Evolutionary conservation across 805 yeast species (phyloP).

Genomic region (Cyberlindnera petersonii): DNA sequence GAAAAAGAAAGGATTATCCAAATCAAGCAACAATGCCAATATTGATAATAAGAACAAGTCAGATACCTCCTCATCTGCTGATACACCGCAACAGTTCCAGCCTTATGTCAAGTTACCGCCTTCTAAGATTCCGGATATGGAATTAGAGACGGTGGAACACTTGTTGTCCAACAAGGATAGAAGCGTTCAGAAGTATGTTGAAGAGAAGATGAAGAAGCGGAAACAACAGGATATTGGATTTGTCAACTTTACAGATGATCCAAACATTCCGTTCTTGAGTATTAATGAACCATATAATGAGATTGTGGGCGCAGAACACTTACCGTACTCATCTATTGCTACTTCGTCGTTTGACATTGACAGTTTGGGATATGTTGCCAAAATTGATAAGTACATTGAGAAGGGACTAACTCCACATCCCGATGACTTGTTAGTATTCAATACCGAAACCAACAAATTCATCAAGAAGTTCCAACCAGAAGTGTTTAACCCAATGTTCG

Average conservation of each 20-base stretch:
- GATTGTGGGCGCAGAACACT: slow-evolving; percentile 52
- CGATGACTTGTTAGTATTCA: slow-evolving; percentile 30
- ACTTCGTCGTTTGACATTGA: slow-evolving; percentile 63
- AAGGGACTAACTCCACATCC: slow-evolving; percentile 25
- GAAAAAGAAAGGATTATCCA: slow-evolving; percentile 21
- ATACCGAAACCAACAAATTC: slow-evolving; percentile 23
- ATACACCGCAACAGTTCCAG: slow-evolving; percentile 39
- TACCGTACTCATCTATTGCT: slow-evolving; percentile 79
- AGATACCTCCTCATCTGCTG: slow-evolving; percentile 15
- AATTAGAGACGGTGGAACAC: slow-evolving; percentile 74
- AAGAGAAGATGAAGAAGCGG: slow-evolving; percentile 73
- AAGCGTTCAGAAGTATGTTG: slow-evolving; percentile 78
- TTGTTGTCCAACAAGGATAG: slow-evolving; percentile 71
- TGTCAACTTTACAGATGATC: slow-evolving; percentile 84
- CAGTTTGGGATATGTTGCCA: slow-evolving; percentile 46
- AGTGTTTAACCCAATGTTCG: slow-evolving; percentile 33
- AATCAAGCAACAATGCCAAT: slow-evolving; percentile 15
- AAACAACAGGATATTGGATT: slow-evolving; percentile 62
- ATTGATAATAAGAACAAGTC: slow-evolving; percentile 18
- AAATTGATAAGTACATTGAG: slow-evolving; percentile 23
- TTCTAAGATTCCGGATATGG: slow-evolving; percentile 90
- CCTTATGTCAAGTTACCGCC: slow-evolving; percentile 86
- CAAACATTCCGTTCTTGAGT: slow-evolving; percentile 75
- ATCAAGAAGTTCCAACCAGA: slow-evolving; percentile 32
- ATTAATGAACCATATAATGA: slow-evolving; percentile 50